Conservation (phyloP, 768 basidiomycete genomes). For the Suillus paluster region DNA sequence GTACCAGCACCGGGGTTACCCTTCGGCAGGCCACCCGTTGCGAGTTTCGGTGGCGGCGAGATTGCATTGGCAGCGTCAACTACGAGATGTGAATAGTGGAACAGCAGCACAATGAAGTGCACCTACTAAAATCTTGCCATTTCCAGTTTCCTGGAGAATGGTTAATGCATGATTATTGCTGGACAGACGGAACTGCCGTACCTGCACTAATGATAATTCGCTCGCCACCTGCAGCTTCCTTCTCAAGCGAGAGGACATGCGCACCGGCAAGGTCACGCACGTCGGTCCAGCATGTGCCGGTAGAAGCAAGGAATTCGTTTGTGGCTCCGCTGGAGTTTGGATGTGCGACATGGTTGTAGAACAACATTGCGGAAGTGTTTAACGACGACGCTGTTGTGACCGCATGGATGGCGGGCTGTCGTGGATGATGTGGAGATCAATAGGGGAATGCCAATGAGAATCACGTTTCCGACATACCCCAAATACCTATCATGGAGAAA, state of each 20-base stretch:
- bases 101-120: no score
- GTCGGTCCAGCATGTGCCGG: constrained; percentile 46
- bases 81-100: constrained; percentile 14
- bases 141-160: constrained; percentile 26
- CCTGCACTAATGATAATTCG: constrained; percentile 56
- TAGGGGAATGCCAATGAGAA: not conserved
- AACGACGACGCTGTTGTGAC: constrained; percentile 38
- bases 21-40: constrained; percentile 29
- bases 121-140: constrained; percentile 38
- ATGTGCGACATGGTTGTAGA: constrained; percentile 39
- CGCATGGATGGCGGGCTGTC: constrained; percentile 50
- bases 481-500: constrained; percentile 25
- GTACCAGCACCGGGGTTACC: constrained; percentile 40
- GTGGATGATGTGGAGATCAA: not conserved
- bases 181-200: constrained; percentile 6
- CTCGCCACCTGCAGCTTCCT: constrained; percentile 56
- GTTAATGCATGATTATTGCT: not conserved
- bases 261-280: constrained; percentile 60
- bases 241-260: constrained; percentile 56
- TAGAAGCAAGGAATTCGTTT: constrained; percentile 27
- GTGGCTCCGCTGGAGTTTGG: constrained; percentile 23
- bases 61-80: constrained; percentile 44
- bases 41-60: constrained; percentile 33
- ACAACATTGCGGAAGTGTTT: constrained; percentile 42
- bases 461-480: constrained; percentile 22